These are phyloP conservation scores for Tetraselmis striata DNA, from an alignment of 139 green algal genomes.

Conservation along the genomic window DNA sequence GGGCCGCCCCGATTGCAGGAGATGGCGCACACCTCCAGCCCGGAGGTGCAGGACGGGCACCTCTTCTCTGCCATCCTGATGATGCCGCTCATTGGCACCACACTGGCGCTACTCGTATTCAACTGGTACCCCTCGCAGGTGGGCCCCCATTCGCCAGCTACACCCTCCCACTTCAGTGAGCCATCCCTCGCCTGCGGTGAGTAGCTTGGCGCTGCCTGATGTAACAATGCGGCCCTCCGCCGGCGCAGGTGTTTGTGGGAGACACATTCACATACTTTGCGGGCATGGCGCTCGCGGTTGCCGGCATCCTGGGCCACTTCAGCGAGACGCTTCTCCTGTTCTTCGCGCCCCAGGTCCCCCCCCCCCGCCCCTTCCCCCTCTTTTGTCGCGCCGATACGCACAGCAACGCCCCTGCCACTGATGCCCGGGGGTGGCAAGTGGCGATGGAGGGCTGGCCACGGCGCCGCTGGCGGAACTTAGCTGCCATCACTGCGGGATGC, in stretches of 20 bases:
- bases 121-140: slow-evolving; percentile 75
- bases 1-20: too few species aligned
- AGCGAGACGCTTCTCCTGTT: slow-evolving; percentile 95
- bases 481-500: too few species aligned
- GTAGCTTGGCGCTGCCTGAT: too few species aligned
- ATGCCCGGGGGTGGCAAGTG: too few species aligned
- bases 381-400: background rate
- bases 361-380: background rate
- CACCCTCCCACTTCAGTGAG: background rate
- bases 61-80: slow-evolving; percentile 91
- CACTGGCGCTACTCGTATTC: slow-evolving; percentile 76
- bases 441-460: too few species aligned
- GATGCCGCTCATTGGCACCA: slow-evolving; percentile 75
- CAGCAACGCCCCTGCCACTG: too few species aligned
- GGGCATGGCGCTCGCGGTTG: slow-evolving; percentile 94
- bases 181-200: too few species aligned
- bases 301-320: slow-evolving; percentile 96
- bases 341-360: slow-evolving; percentile 68
- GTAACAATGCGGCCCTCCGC: too few species aligned
- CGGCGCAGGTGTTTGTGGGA: slow-evolving; percentile 87
- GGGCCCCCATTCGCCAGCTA: too few species aligned
- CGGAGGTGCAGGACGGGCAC: slow-evolving; percentile 69
- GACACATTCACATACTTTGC: slow-evolving; percentile 99
- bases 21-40: slow-evolving; percentile 15
- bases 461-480: too few species aligned